A percentile compares a stretch with the other conserved stretches of the same genome.
Evolutionary conservation across 2,329 filamentous ascomycete species (phyloP).

Genomic region (Calycina herbarum): DNA sequence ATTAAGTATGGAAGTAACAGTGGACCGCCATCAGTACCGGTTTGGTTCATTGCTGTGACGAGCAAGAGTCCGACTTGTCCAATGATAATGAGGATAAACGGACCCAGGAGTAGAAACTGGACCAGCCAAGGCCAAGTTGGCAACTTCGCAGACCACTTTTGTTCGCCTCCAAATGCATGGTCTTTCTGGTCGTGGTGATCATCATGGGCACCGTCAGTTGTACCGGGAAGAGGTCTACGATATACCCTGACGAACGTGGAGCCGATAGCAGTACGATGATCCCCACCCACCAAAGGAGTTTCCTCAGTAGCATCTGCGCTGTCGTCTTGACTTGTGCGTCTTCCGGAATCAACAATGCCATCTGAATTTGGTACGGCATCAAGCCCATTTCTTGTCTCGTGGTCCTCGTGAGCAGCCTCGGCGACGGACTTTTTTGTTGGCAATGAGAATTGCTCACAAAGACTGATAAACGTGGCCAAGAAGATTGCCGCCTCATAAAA

Average conservation of each 20-base stretch:
- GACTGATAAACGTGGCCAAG: constrained; percentile 70
- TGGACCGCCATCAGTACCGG: constrained; percentile 77
- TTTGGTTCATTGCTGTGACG: constrained; percentile 74
- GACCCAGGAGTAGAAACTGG: constrained; percentile 78
- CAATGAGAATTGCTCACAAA: constrained; percentile 78
- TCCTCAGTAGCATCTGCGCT: constrained; percentile 48
- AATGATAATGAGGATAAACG: constrained; percentile 73
- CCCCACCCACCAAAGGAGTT: constrained; percentile 52
- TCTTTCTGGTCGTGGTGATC: constrained; percentile 39
- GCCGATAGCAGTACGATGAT: constrained; percentile 52
- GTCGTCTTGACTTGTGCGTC: constrained; percentile 32
- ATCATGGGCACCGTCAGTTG: constrained; percentile 32
- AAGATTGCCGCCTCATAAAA: constrained; percentile 78
- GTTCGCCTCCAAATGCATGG: constrained; percentile 66
- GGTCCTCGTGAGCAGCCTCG: constrained; percentile 53
- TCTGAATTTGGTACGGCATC: constrained; percentile 37
- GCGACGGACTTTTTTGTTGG: constrained; percentile 71
- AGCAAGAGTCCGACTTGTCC: constrained; percentile 75
- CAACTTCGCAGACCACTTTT: constrained; percentile 78
- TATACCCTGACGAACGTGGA: constrained; percentile 58
- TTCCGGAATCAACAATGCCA: constrained; percentile 38
- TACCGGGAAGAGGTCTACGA: constrained; percentile 32
- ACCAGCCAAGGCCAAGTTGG: constrained; percentile 85
- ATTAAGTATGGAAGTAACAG: constrained; percentile 70
- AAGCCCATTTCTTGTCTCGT: constrained; percentile 45